These are phyloP conservation scores for Fonsecaea erecta DNA, from an alignment of 2,329 filamentous ascomycete species.

Conservation along the genomic window DNA sequence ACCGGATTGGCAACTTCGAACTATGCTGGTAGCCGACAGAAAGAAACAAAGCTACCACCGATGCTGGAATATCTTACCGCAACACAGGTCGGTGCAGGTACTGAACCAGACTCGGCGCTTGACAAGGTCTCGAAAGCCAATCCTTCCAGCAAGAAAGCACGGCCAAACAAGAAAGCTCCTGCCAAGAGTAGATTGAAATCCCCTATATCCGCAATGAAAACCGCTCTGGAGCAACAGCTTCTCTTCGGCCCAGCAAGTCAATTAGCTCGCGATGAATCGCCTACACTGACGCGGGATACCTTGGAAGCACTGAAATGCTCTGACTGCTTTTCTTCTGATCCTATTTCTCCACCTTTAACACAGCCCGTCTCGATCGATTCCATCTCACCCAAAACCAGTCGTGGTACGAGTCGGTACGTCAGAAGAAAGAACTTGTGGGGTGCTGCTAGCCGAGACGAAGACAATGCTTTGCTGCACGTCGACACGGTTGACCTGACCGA, in stretches of 20 bases:
- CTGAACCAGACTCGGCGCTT: neutral
- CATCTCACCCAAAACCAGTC: conserved; percentile 40
- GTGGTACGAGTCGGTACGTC: conserved; percentile 43
- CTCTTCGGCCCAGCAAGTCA: conserved; percentile 88
- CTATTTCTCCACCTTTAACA: conserved; percentile 27
- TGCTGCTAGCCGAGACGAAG: conserved; percentile 68
- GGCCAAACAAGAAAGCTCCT: conserved; percentile 39
- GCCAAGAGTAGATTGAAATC: conserved; percentile 63
- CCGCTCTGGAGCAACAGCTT: conserved; percentile 72
- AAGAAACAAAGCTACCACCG: conserved; percentile 40
- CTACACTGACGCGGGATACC: conserved; percentile 65
- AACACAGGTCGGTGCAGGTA: conserved; percentile 31
- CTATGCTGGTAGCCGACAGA: conserved; percentile 56
- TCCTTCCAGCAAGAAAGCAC: conserved; percentile 20
- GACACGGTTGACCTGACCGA: conserved; percentile 65
- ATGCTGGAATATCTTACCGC: conserved; percentile 55
- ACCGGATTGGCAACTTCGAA: conserved; percentile 77
- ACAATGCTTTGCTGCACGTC: conserved; percentile 67
- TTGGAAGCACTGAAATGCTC: conserved; percentile 66
- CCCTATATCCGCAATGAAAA: conserved; percentile 68
- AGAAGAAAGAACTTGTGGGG: conserved; percentile 65
- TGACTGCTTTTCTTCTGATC: conserved; percentile 44
- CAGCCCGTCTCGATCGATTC: conserved; percentile 33
- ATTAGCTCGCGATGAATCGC: conserved; percentile 73
- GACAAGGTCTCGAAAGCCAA: conserved; percentile 30